These are phyloP conservation scores for Forsythia viridissima DNA, from an alignment of 257 asterid genomes.

Conservation along the genomic window DNA sequence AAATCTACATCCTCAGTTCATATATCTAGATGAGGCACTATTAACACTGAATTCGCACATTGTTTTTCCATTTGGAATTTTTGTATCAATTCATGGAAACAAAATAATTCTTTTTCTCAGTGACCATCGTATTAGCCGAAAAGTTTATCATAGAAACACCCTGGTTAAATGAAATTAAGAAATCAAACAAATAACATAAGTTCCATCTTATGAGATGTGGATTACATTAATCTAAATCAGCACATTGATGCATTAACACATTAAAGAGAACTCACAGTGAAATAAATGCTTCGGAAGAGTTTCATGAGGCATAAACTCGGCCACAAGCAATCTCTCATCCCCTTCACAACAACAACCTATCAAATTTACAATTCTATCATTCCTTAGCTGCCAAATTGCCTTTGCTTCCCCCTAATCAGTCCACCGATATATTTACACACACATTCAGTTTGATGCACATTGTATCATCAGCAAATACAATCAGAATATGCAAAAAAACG, in stretches of 20 bases:
- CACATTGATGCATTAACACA: not conserved
- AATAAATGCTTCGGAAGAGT: constrained; percentile 22
- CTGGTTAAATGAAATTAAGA: too few relatives aligned
- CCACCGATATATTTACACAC: not conserved
- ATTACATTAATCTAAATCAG: not conserved
- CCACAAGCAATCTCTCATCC: constrained; percentile 24
- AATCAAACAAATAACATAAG: not conserved
- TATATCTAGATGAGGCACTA: not conserved
- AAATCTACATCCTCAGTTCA: not conserved
- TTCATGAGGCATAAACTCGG: constrained; percentile 22
- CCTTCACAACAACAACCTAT: constrained; percentile 21
- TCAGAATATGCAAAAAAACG: not conserved
- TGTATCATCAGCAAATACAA: not conserved
- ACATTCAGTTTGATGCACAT: not conserved
- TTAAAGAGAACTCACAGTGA: constrained; percentile 13
- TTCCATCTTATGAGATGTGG: not conserved
- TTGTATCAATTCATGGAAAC: not conserved
- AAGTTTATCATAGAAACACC: too few relatives aligned
- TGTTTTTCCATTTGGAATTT: not conserved
- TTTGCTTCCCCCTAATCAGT: constrained; percentile 20
- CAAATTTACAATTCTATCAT: constrained; percentile 14
- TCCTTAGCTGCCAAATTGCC: constrained; percentile 13
- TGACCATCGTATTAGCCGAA: not conserved
- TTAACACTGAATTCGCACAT: not conserved
- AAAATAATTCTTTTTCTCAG: not conserved